A percentile compares a stretch with the other conserved stretches of the same genome.
phyloP scores from a whole-genome alignment of 768 basidiomycete species.

The Mycena amicta region DNA sequence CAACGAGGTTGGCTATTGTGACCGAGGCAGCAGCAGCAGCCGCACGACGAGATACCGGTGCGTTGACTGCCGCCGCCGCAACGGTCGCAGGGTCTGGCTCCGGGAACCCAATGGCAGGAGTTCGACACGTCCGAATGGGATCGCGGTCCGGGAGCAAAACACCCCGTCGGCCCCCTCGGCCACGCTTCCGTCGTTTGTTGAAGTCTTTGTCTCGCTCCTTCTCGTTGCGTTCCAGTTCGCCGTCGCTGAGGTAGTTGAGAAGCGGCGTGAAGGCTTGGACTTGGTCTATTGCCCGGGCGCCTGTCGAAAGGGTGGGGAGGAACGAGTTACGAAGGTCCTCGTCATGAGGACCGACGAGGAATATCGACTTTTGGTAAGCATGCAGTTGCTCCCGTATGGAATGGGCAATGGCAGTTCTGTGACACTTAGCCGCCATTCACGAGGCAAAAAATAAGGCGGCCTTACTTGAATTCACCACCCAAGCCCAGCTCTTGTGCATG shows the following conservation, averaged over 20 bases:
- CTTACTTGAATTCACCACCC: constrained; percentile 89
- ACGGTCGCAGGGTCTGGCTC: constrained; percentile 73
- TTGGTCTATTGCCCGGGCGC: constrained; percentile 75
- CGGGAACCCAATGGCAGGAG: constrained; percentile 84
- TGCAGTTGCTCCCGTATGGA: constrained; percentile 95
- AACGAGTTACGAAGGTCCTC: constrained; percentile 91
- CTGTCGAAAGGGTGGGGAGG: constrained; percentile 76
- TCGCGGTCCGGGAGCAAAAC: constrained; percentile 91
- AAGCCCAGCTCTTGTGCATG: constrained; percentile 88
- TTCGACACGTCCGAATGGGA: constrained; percentile 87
- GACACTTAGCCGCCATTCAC: not conserved
- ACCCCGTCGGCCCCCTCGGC: constrained; percentile 79
- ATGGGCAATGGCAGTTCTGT: constrained; percentile 93
- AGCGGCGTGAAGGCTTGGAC: constrained; percentile 82
- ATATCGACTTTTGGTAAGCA: constrained; percentile 87
- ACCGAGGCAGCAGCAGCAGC: constrained; percentile 83
- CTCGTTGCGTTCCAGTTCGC: constrained; percentile 87
- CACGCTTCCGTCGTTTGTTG: constrained; percentile 80
- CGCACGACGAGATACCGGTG: constrained; percentile 75
- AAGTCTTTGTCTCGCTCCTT: constrained; percentile 93
- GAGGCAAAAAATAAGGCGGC: constrained; percentile 8
- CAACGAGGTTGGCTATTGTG: constrained; percentile 91
- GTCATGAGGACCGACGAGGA: constrained; percentile 88
- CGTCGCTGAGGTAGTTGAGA: constrained; percentile 87
- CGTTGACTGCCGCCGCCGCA: constrained; percentile 65